phyloP scores from a whole-genome alignment of 2,329 filamentous ascomycete genomes.

The Trichoderma harzianum region DNA sequence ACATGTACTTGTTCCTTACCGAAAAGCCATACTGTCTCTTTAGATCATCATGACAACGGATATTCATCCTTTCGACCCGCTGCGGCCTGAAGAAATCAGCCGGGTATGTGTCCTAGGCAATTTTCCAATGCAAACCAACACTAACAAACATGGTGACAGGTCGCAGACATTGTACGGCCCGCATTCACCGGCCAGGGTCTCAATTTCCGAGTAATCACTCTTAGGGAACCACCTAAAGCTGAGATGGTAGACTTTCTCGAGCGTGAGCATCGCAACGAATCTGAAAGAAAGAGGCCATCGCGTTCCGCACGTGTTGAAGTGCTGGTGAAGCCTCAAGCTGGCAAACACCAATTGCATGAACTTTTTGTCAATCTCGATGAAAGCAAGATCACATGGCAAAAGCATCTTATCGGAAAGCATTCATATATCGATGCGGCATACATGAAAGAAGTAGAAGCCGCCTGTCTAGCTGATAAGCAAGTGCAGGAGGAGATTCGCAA shows the following conservation, averaged over 20 bases:
- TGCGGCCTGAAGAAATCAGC: neutral
- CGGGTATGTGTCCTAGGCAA: neutral
- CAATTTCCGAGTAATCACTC: neutral
- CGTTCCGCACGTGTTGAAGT: neutral
- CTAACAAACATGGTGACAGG: neutral
- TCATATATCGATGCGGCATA: neutral
- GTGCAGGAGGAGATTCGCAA: neutral
- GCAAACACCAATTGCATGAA: neutral
- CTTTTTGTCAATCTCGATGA: neutral
- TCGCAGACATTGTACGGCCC: neutral
- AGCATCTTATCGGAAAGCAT: neutral
- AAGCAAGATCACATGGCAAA: neutral
- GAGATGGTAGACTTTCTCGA: neutral
- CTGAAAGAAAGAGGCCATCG: fast-evolving
- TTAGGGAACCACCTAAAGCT: neutral
- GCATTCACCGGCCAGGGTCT: neutral
- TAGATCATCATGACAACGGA: neutral
- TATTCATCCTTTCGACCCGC: neutral
- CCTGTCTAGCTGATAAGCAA: neutral
- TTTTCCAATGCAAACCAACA: neutral
- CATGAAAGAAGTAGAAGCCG: neutral
- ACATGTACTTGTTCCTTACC: neutral
- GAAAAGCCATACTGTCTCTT: neutral
- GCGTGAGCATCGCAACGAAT: neutral
- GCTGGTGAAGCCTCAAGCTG: neutral